Conservation (phyloP, 345 rosid species). For the Iberis pinnata region DNA sequence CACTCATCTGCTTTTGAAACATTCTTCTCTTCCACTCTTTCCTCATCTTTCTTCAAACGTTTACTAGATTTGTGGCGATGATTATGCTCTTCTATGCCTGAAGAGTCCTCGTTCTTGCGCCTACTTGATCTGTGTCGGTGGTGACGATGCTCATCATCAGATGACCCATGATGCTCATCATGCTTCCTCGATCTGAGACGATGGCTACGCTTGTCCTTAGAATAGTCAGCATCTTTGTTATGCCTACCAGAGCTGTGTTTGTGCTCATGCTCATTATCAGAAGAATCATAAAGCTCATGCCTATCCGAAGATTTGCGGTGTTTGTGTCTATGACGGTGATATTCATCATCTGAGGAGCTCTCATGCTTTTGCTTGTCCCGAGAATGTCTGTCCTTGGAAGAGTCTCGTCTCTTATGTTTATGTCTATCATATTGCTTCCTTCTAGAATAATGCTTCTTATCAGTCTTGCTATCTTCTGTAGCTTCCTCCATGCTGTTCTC, state of each 20-base stretch:
- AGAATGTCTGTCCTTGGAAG: slow-evolving; percentile 35
- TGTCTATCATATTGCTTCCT: slow-evolving; percentile 45
- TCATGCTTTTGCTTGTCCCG: slow-evolving; percentile 32
- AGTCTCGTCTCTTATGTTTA: slow-evolving; percentile 42
- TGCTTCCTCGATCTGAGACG: slow-evolving; percentile 29
- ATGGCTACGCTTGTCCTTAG: slow-evolving; percentile 34
- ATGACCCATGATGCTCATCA: slow-evolving; percentile 28
- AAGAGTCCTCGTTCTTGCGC: slow-evolving; percentile 29
- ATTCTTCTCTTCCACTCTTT: slow-evolving; percentile 62
- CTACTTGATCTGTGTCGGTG: slow-evolving; percentile 25
- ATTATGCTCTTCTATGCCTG: slow-evolving; percentile 32
- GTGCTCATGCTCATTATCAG: slow-evolving; percentile 25
- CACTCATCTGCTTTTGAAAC: slow-evolving; percentile 46
- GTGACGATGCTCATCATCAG: slow-evolving; percentile 39
- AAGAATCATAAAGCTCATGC: slow-evolving; percentile 23
- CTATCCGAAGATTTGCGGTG: slow-evolving; percentile 23
- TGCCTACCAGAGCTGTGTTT: slow-evolving; percentile 20
- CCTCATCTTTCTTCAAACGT: slow-evolving; percentile 38
- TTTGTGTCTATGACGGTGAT: slow-evolving; percentile 19
- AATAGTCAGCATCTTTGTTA: slow-evolving; percentile 22
- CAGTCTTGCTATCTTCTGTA: slow-evolving; percentile 34
- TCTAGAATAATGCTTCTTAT: slow-evolving; percentile 36
- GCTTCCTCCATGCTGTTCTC: slow-evolving; percentile 37
- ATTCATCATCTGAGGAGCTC: slow-evolving; percentile 36
- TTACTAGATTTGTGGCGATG: slow-evolving; percentile 31